phyloP scores from a whole-genome alignment of 2,329 filamentous ascomycete species.

The Pseudogymnoascus sp. region DNA sequence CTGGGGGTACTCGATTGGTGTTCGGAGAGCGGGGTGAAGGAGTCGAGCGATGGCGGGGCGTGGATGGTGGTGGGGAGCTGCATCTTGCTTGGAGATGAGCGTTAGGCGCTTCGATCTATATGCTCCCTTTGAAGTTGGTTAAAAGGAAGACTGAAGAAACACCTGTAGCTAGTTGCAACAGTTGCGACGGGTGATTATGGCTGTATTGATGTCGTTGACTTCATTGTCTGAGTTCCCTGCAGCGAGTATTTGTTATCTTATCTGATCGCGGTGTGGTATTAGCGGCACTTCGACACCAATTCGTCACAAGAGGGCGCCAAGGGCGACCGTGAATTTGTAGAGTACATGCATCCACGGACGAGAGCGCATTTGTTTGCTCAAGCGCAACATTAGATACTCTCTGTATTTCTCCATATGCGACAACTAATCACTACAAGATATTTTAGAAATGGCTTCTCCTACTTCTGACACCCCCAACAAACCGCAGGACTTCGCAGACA shows the following conservation, averaged over 20 bases:
- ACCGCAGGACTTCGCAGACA: not conserved
- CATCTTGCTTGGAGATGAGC: not conserved
- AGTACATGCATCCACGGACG: not conserved
- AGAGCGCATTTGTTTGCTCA: not conserved
- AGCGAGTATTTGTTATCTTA: not conserved
- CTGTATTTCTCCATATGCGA: not conserved
- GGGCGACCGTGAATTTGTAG: not conserved
- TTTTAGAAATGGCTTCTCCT: not conserved
- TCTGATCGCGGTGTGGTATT: not conserved
- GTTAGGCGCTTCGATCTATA: not conserved
- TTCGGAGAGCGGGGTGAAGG: conserved; percentile 58
- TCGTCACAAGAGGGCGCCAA: not conserved
- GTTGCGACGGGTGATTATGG: not conserved
- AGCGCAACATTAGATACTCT: not conserved
- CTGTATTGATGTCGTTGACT: not conserved
- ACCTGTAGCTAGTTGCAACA: not conserved
- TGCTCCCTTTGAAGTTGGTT: not conserved
- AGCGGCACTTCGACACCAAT: not conserved
- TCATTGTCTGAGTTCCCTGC: not conserved
- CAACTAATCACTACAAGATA: not conserved
- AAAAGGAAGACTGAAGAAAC: not conserved
- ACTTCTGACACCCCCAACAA: conserved; percentile 1
- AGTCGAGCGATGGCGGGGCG: conserved; percentile 44
- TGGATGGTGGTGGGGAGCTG: conserved; percentile 43
- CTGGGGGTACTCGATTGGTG: conserved; percentile 65